phyloP scores from a whole-genome alignment of 1,284 basidiomycete genomes.

The Moniliophthora roreri region DNA sequence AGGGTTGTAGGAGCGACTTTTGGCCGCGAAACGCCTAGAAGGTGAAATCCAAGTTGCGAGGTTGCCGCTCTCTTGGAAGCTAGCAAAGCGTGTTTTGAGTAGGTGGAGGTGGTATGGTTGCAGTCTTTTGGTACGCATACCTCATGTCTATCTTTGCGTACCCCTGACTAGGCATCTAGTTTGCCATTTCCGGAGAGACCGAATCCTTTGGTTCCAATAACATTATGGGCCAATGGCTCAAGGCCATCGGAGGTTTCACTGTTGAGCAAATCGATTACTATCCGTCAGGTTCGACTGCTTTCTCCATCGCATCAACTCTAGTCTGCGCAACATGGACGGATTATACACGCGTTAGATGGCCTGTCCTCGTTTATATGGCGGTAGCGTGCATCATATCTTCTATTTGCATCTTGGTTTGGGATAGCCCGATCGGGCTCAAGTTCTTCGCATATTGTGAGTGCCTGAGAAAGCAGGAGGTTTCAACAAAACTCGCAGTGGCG shows the following conservation, averaged over 20 bases:
- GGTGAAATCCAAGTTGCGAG: slow-evolving; percentile 37
- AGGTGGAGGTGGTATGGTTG: slow-evolving; percentile 74
- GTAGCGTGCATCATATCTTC: slow-evolving; percentile 50
- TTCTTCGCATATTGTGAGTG: slow-evolving; percentile 68
- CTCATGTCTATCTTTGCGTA: neutral
- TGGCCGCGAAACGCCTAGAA: slow-evolving; percentile 52
- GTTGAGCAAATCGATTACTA: slow-evolving; percentile 68
- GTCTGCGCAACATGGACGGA: slow-evolving; percentile 66
- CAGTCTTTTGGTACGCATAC: slow-evolving; percentile 50
- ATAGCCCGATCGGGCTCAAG: slow-evolving; percentile 53
- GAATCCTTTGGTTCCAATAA: slow-evolving; percentile 74
- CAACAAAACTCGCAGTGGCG: neutral
- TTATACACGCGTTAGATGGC: slow-evolving; percentile 54
- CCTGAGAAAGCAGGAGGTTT: neutral
- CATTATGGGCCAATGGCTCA: slow-evolving; percentile 76
- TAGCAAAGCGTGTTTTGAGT: slow-evolving; percentile 53
- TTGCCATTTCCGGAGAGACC: slow-evolving; percentile 65
- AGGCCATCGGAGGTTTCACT: slow-evolving; percentile 58
- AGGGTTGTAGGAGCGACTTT: slow-evolving; percentile 45
- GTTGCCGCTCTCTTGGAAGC: slow-evolving; percentile 46
- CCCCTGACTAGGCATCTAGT: slow-evolving; percentile 33
- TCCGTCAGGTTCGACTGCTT: slow-evolving; percentile 64
- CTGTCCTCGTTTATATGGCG: slow-evolving; percentile 66
- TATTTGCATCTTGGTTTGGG: slow-evolving; percentile 59
- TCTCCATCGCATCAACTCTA: slow-evolving; percentile 63